These are phyloP conservation scores for Syzygium grande DNA, from an alignment of 345 rosid genomes.

Conservation along the genomic window DNA sequence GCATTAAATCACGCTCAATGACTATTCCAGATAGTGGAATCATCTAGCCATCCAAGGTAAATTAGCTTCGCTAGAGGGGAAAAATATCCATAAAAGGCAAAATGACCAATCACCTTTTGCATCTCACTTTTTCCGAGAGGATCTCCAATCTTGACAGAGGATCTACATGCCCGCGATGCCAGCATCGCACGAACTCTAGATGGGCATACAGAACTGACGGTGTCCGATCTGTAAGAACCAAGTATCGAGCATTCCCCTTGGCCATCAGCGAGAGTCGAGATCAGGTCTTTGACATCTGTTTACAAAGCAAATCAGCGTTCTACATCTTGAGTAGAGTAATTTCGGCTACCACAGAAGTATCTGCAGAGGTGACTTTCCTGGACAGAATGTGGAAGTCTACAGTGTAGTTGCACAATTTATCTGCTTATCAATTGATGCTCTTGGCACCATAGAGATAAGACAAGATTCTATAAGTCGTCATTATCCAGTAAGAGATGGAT, in stretches of 20 bases:
- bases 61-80: not conserved
- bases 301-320: not conserved
- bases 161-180: conserved; percentile 90
- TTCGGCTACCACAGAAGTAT: not conserved
- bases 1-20: not conserved
- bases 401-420: not conserved
- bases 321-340: not conserved
- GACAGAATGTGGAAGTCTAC: not conserved
- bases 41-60: not conserved
- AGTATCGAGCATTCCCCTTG: conserved; percentile 76
- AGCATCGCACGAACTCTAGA: conserved; percentile 86
- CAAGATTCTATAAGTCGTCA: not conserved
- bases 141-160: conserved; percentile 88
- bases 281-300: conserved; percentile 86
- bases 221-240: conserved; percentile 69
- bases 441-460: not conserved
- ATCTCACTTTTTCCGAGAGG: conserved; percentile 77
- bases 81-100: not conserved
- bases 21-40: not conserved
- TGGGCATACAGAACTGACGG: conserved; percentile 75
- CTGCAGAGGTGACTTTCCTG: not conserved
- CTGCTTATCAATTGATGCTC: not conserved
- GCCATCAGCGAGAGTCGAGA: conserved; percentile 71
- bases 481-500: not conserved
- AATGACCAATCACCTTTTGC: conserved; percentile 55